Evolutionary conservation across 345 rosid genomes (phyloP).

Genomic region (Aegle marmelos): DNA sequence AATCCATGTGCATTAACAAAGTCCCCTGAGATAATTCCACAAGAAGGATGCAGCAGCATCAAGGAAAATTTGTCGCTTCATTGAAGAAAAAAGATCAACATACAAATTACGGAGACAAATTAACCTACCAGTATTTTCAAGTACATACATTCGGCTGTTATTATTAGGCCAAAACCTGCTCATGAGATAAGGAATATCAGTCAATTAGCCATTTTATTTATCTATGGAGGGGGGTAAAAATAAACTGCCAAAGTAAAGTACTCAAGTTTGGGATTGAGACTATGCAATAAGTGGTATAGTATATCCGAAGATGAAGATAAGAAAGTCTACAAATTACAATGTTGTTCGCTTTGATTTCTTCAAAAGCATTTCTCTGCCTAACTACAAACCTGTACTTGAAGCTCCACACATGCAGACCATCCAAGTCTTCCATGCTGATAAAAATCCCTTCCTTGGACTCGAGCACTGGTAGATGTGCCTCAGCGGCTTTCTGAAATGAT

Average conservation of each 20-base stretch:
- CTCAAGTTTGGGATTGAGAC: background rate
- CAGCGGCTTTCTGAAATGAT: conserved; percentile 79
- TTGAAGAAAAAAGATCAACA: background rate
- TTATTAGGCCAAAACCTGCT: conserved; percentile 98
- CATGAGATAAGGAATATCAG: conserved; percentile 8
- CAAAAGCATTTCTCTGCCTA: background rate
- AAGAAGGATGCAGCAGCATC: background rate
- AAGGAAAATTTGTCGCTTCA: background rate
- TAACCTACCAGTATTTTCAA: conserved; percentile 84
- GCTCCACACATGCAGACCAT: conserved; percentile 78
- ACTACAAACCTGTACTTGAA: conserved; percentile 77
- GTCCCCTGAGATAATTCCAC: conserved; percentile 50
- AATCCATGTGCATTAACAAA: conserved; percentile 81
- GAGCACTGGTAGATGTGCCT: conserved; percentile 72
- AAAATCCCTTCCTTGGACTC: conserved; percentile 89
- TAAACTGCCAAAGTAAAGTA: background rate
- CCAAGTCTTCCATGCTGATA: conserved; percentile 74
- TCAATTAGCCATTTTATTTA: background rate
- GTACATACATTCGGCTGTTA: conserved; percentile 95
- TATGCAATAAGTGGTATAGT: background rate
- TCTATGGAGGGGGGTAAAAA: background rate
- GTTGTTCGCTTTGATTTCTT: background rate
- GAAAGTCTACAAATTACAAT: background rate
- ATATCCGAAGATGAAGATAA: background rate
- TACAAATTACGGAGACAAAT: background rate